Percentiles rank a stretch among this genome's conserved stretches.
phyloP scores from a whole-genome alignment of 768 basidiomycete genomes.

The Infundibulicybe gibba region DNA sequence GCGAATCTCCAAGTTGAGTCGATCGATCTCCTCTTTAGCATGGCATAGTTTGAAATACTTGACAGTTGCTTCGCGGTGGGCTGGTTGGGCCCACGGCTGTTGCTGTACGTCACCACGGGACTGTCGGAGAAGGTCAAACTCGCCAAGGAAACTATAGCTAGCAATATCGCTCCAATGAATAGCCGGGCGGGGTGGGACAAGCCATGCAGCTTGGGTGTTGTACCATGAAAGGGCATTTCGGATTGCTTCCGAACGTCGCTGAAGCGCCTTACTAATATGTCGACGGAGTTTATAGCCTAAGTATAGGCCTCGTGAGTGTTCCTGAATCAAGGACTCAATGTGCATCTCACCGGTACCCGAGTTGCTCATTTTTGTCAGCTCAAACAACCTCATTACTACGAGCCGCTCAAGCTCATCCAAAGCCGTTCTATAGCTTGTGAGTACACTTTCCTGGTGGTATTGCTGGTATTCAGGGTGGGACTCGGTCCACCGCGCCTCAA shows the following conservation, averaged over 20 bases:
- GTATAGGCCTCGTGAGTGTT: not conserved
- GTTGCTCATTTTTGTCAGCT: conserved; percentile 21
- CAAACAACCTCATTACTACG: conserved; percentile 23
- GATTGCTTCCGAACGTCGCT: conserved; percentile 19
- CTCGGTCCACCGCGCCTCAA: conserved; percentile 12
- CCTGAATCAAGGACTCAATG: too few species aligned
- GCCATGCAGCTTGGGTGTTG: conserved; percentile 16
- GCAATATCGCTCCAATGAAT: conserved; percentile 12
- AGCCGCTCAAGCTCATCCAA: conserved; percentile 21
- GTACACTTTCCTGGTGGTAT: not conserved
- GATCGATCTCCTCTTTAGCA: conserved; percentile 20
- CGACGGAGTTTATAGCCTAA: conserved; percentile 25
- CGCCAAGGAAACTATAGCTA: conserved; percentile 10
- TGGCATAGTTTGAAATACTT: conserved; percentile 17
- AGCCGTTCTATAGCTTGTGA: conserved; percentile 2
- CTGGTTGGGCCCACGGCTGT: conserved; percentile 15
- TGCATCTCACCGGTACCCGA: conserved; percentile 14
- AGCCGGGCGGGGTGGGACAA: conserved; percentile 10
- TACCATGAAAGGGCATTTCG: conserved; percentile 18
- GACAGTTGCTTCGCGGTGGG: conserved; percentile 12
- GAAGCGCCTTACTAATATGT: conserved; percentile 24
- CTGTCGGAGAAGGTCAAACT: conserved; percentile 11
- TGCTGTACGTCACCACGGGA: conserved; percentile 16
- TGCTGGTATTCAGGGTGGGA: conserved; percentile 7
- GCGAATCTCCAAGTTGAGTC: conserved; percentile 18